Evolutionary conservation across 345 rosid species (phyloP).

Genomic region (Clausena lansium): DNA sequence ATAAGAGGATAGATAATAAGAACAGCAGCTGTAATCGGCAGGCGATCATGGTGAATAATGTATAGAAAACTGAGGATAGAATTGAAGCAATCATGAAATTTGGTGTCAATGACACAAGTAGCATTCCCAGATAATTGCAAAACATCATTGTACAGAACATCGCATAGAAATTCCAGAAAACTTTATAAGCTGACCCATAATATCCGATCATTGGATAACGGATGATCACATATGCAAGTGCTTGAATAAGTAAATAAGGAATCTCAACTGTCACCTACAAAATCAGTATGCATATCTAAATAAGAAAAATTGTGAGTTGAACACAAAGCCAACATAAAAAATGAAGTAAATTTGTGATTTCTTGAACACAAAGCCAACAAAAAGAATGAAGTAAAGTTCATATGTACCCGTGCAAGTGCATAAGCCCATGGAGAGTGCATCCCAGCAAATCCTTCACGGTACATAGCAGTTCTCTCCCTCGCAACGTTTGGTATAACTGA

Average conservation of each 20-base stretch:
- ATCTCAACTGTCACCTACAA: constrained; percentile 65
- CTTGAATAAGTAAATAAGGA: constrained; percentile 55
- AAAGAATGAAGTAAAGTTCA: no score
- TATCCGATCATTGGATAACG: constrained; percentile 76
- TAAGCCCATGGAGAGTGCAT: constrained; percentile 80
- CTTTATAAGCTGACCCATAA: constrained; percentile 45
- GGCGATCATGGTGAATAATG: constrained; percentile 31
- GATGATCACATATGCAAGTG: constrained; percentile 36
- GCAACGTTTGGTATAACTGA: constrained; percentile 53
- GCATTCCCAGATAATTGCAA: constrained; percentile 68
- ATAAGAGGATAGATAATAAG: constrained; percentile 48
- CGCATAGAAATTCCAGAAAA: constrained; percentile 62
- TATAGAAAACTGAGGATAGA: constrained; percentile 39
- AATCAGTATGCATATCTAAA: not conserved
- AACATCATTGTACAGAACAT: constrained; percentile 52
- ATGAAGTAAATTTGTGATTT: no score
- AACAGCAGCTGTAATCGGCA: constrained; percentile 39
- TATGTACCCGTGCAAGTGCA: constrained; percentile 59
- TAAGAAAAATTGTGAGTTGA: not conserved
- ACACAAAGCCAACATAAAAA: no score
- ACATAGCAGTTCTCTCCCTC: constrained; percentile 61
- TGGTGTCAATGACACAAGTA: constrained; percentile 63
- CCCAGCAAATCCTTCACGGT: constrained; percentile 79
- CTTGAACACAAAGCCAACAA: no score
- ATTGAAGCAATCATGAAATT: constrained; percentile 56